phyloP scores from a whole-genome alignment of 176 grass and related monocot species.

The Eleusine coracana region DNA sequence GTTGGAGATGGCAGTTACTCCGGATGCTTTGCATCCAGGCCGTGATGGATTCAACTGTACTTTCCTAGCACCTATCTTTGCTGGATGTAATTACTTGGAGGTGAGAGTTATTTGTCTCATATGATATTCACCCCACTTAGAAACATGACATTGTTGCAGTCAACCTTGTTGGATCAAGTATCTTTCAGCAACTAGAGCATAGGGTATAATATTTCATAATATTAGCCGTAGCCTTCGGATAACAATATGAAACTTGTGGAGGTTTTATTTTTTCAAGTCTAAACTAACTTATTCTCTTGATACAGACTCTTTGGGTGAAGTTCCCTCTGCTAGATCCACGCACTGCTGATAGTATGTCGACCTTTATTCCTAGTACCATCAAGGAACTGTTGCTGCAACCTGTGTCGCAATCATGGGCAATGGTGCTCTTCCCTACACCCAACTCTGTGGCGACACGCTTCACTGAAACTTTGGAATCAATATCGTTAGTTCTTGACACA shows the following conservation, averaged over 20 bases:
- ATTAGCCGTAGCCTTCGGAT: not conserved
- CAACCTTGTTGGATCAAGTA: constrained; percentile 8
- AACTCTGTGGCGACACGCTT: constrained; percentile 35
- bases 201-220: not conserved
- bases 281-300: constrained; percentile 20
- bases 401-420: constrained; percentile 58
- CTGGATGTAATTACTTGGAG: constrained; percentile 68
- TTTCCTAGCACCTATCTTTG: constrained; percentile 52
- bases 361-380: constrained; percentile 62
- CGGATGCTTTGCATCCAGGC: not conserved
- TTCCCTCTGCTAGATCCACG: constrained; percentile 52
- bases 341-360: constrained; percentile 42
- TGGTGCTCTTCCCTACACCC: constrained; percentile 44
- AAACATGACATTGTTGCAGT: not conserved
- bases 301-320: constrained; percentile 82
- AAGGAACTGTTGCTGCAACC: constrained; percentile 75
- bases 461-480: constrained; percentile 56
- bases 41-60: not conserved
- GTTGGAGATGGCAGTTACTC: constrained; percentile 39
- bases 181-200: not conserved
- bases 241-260: constrained; percentile 9
- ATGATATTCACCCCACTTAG: not conserved
- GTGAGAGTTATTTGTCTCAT: constrained; percentile 45
- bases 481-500: constrained; percentile 78
- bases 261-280: constrained; percentile 4